These are phyloP conservation scores for Hypoxylon sp. DNA, from an alignment of 2,329 filamentous ascomycete species.

Conservation along the genomic window DNA sequence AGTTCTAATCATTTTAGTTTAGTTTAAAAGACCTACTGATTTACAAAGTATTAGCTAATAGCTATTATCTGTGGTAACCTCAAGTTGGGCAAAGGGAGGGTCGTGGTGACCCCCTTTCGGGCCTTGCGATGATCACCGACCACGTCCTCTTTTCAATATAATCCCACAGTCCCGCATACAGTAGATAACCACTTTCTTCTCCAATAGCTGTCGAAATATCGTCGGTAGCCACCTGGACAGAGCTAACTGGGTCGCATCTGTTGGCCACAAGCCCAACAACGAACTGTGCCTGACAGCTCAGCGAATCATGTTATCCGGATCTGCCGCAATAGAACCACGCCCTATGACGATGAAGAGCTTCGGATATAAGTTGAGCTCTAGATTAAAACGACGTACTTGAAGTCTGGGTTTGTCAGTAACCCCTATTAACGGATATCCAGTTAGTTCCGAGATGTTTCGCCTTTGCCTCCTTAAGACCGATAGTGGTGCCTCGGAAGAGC, in stretches of 20 bases:
- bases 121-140: slow-evolving; percentile 35
- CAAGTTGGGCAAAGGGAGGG: slow-evolving; percentile 23
- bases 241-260: slow-evolving; percentile 34
- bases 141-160: slow-evolving; percentile 38
- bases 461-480: slow-evolving; percentile 1
- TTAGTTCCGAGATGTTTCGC: neutral
- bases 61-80: slow-evolving; percentile 1
- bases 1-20: slow-evolving; percentile 6
- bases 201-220: slow-evolving; percentile 22
- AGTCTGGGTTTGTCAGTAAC: neutral
- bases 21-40: neutral
- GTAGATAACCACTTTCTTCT: slow-evolving; percentile 7
- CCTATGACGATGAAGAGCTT: slow-evolving; percentile 9
- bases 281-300: slow-evolving; percentile 36
- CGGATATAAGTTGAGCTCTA: slow-evolving; percentile 11
- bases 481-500: neutral
- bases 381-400: neutral
- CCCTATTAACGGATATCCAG: slow-evolving; percentile 25
- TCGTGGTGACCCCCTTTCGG: slow-evolving; percentile 38
- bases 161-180: slow-evolving; percentile 31
- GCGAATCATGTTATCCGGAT: slow-evolving; percentile 33
- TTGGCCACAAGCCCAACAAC: slow-evolving; percentile 36
- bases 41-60: slow-evolving; percentile 25
- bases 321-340: slow-evolving; percentile 26
- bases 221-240: slow-evolving; percentile 34